Evolutionary conservation across 2,329 filamentous ascomycete genomes (phyloP).

Genomic region (Colletotrichum cuscutae): DNA sequence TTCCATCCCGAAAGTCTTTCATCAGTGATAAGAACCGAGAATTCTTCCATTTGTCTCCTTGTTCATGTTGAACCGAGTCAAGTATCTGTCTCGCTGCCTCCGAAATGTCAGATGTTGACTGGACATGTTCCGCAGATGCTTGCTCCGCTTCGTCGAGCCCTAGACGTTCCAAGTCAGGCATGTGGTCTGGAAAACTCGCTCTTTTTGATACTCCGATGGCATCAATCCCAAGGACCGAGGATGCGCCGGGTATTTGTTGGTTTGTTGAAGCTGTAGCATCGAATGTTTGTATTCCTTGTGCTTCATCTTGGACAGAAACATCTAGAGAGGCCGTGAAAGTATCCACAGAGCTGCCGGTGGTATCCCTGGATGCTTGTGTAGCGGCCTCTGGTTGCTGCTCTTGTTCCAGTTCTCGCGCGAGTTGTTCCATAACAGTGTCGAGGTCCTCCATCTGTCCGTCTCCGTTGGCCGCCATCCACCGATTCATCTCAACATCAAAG

Average conservation of each 20-base stretch:
- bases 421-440: slow-evolving; percentile 54
- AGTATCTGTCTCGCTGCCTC: slow-evolving; percentile 55
- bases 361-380: not conserved
- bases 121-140: not conserved
- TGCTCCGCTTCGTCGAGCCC: not conserved
- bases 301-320: not conserved
- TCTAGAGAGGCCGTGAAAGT: not conserved
- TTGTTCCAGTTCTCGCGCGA: slow-evolving; percentile 51
- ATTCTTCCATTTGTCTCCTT: slow-evolving; percentile 58
- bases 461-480: slow-evolving; percentile 52
- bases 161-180: slow-evolving; percentile 7
- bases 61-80: slow-evolving; percentile 55
- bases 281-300: not conserved
- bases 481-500: slow-evolving; percentile 53
- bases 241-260: not conserved
- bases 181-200: not conserved
- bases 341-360: not conserved
- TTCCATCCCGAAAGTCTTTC: slow-evolving; percentile 57
- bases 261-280: not conserved
- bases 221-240: not conserved
- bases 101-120: slow-evolving; percentile 45
- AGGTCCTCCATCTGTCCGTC: slow-evolving; percentile 48
- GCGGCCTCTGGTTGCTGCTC: not conserved
- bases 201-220: not conserved
- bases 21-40: slow-evolving; percentile 56